Evolutionary conservation across 106 monocot genomes (phyloP), one percentile per base, ranked within the genome.

Genomic region (Cymbidium sinense): DNA sequence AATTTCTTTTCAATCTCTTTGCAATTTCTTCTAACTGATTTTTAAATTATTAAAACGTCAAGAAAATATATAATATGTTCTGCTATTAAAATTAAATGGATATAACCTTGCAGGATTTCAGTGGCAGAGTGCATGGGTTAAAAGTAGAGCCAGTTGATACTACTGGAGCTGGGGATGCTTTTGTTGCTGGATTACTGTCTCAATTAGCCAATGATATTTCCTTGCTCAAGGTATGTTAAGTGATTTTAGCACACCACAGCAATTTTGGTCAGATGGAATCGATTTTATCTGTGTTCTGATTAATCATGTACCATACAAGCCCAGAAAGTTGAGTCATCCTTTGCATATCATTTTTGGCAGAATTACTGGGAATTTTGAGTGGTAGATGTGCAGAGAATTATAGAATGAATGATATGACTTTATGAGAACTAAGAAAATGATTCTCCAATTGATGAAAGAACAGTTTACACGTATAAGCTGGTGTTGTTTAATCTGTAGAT

Each of bases 161-260:
- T 36, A 98, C 96, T 67, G 96, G 96, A 77, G 96, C 96, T 88
- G 96, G 96, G 50, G 96, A 98, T 94, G 96, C 96, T 37, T 98
- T 98, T 85, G 92, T 92, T 76, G 94, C 96, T 69, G 96, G 96
- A 88, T 82, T 92, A 82, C 79, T 98, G 71, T 98, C 85, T 43
- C 82, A 92, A 73, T 76, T 98, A 78, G 87, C 92, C 2, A 62
- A 50, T 34, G 94, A 94, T 84, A 55, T 79, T 78, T 94, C 94
- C 64, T 80, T 98, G 62, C 78, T 98, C 39, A 83, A 94, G 96
- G 96, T 98, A 90, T 74, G 25, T 12, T 47, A 36, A 13, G 20
- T 58, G 58, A 58, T 58, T 58, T n/a, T 58, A 58, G 58, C 20
- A 23, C 58, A n/a, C 8, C 5, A 23, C 23, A 10, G n/a, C n/a